Base-by-base conservation (phyloP, 1,139 yeast species). In the Yamadazyma pseudoaaseri region DNA sequence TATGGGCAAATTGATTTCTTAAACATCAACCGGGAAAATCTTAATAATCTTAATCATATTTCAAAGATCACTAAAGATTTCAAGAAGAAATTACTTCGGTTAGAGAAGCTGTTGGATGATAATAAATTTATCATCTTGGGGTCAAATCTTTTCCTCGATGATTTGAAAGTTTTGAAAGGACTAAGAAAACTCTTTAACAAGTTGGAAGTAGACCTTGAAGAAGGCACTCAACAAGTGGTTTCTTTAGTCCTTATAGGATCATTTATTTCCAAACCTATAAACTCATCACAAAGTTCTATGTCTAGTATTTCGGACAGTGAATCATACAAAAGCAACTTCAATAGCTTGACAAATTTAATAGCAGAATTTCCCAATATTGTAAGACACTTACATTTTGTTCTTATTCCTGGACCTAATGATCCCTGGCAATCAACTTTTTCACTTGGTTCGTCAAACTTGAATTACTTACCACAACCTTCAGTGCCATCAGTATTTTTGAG, bases 351-450 rank as follows among this genome's bases (percentile, higher is more conserved):
- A 0, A 67, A 77, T 6, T 42, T 65, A n/a, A 42, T 68, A n/a
- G 44, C 65, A 2, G 54, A 55, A 29, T 65, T 47, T 36, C 67
- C 72, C 1, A 49, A 51, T 16, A 50, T 69, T 20, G 49, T 64
- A 6, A 47, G 49, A 20, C 39, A 44, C n/a, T 58, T 65, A 27
- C 75, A 77, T 28, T 59, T 86, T 31, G 61, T 86, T 2, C 74
- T 92, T 40, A 66, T 90, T 1, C 97, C 97, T 0, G 97, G 98
- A 0, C 78, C 79, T 28, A 84, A 86, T 47, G 98, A 92, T 56
- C 97, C 97, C 0, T 92, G 97, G 97, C 81, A 81, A 30, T 79
- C 94, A 1, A 70, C 82, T 29, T 75, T 73, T 33, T 74, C 86
- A 0, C 67, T 82, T 27, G 94, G 94, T 3, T 55, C 67, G 7